These are phyloP conservation scores for Rhizopogon rudus DNA, from an alignment of 768 basidiomycete species.

Conservation along the genomic window DNA sequence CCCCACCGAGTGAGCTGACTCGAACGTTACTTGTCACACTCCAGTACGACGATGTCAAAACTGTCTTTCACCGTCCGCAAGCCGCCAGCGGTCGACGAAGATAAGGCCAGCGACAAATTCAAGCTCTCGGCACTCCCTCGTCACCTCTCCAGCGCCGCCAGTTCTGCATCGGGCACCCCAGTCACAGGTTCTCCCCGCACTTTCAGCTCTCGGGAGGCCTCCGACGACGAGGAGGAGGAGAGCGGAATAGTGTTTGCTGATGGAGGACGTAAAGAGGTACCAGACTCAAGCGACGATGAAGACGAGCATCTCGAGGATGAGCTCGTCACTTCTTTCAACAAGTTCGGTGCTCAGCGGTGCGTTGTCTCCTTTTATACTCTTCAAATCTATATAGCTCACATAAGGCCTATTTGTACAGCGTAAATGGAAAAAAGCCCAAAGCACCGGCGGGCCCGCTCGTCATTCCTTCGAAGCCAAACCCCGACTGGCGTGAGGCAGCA, in stretches of 20 bases:
- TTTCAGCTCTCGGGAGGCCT: conserved; percentile 20
- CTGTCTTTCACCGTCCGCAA: conserved; percentile 85
- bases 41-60: conserved; percentile 26
- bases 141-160: conserved; percentile 37
- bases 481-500: conserved; percentile 85
- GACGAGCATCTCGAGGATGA: conserved; percentile 54
- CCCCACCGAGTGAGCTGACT: too few species aligned
- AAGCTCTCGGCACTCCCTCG: conserved; percentile 60
- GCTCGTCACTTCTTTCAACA: conserved; percentile 67
- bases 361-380: conserved; percentile 30
- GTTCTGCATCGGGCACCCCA: conserved; percentile 49
- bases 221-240: conserved; percentile 20
- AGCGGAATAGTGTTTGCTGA: conserved; percentile 20
- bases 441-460: conserved; percentile 62
- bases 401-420: conserved; percentile 37
- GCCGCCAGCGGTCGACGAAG: conserved; percentile 60
- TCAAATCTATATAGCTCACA: conserved; percentile 77
- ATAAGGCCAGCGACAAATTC: conserved; percentile 57
- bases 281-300: conserved; percentile 54
- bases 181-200: conserved; percentile 47
- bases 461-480: conserved; percentile 82
- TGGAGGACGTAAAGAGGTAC: conserved; percentile 22
- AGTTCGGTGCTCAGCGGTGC: conserved; percentile 82
- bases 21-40: background rate
- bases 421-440: conserved; percentile 37